A percentile compares a stretch with the other conserved stretches of the same genome.
Evolutionary conservation across 1,284 basidiomycete genomes (phyloP).

Genomic region (Pseudozyma sp.): DNA sequence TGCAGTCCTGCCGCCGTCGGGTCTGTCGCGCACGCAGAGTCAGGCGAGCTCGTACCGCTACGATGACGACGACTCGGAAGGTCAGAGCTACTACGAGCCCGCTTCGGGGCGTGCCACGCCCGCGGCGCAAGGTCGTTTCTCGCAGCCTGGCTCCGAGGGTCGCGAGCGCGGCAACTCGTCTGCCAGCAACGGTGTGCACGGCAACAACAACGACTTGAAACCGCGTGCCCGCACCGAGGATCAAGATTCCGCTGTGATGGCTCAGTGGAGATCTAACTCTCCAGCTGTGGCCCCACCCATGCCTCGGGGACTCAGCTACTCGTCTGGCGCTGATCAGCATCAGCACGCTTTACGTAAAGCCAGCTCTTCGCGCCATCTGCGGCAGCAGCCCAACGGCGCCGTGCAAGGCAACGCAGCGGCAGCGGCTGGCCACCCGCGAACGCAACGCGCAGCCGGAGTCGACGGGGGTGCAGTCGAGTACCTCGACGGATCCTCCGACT

Average conservation of each 20-base stretch:
- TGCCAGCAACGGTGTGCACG: slow-evolving; percentile 7
- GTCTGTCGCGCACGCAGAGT: slow-evolving; percentile 44
- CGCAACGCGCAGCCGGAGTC: slow-evolving; percentile 8
- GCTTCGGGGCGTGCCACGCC: slow-evolving; percentile 52
- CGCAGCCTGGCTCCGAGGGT: slow-evolving; percentile 54
- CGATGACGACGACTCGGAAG: slow-evolving; percentile 43
- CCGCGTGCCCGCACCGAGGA: slow-evolving; percentile 61
- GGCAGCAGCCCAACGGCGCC: slow-evolving; percentile 27
- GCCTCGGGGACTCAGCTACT: slow-evolving; percentile 47
- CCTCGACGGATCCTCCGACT: slow-evolving; percentile 43
- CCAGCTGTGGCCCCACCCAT: slow-evolving; percentile 54
- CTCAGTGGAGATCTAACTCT: slow-evolving; percentile 61
- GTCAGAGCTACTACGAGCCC: slow-evolving; percentile 35
- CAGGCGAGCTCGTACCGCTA: slow-evolving; percentile 48
- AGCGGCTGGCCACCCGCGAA: slow-evolving; percentile 1
- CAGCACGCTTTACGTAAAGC: slow-evolving; percentile 57
- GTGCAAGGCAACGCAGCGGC: not conserved
- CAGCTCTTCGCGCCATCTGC: slow-evolving; percentile 52
- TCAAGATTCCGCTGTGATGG: slow-evolving; percentile 57
- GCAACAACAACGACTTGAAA: slow-evolving; percentile 21
- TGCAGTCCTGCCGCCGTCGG: slow-evolving; percentile 15
- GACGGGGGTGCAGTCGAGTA: slow-evolving; percentile 52
- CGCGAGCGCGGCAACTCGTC: slow-evolving; percentile 49
- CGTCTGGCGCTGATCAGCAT: slow-evolving; percentile 44
- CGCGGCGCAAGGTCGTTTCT: slow-evolving; percentile 40